Evolutionary conservation across 768 basidiomycete genomes (phyloP).

Genomic region (Imleria badia): DNA sequence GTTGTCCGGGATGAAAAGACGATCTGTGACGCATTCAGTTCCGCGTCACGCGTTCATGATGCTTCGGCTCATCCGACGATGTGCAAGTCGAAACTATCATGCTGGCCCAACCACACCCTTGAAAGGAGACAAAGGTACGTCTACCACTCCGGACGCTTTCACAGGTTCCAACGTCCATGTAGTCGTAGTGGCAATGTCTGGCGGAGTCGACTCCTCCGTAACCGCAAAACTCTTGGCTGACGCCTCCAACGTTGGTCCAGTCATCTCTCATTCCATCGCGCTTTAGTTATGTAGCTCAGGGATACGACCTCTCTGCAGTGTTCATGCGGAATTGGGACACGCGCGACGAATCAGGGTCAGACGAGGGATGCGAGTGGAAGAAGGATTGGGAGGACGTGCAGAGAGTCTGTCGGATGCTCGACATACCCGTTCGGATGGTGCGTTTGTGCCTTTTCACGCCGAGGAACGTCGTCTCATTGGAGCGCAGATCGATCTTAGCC

Average conservation of each 20-base stretch:
- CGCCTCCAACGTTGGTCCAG: slow-evolving; percentile 42
- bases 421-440: slow-evolving; percentile 75
- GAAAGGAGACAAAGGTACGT: slow-evolving; percentile 30
- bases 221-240: slow-evolving; percentile 73
- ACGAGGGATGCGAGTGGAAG: slow-evolving; percentile 93
- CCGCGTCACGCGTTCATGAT: neutral
- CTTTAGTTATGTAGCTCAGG: slow-evolving; percentile 39
- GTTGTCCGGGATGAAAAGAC: no score
- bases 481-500: slow-evolving; percentile 77
- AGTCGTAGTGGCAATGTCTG: slow-evolving; percentile 94
- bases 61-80: slow-evolving; percentile 10
- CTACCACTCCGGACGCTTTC: neutral
- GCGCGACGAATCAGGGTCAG: slow-evolving; percentile 73
- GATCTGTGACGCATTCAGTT: slow-evolving; percentile 1
- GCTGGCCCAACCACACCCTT: slow-evolving; percentile 13
- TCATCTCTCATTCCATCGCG: neutral
- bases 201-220: slow-evolving; percentile 94
- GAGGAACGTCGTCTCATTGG: slow-evolving; percentile 2
- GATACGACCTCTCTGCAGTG: slow-evolving; percentile 80
- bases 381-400: slow-evolving; percentile 93
- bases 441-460: neutral
- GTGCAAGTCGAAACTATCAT: slow-evolving; percentile 18
- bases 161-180: neutral
- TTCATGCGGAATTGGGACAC: slow-evolving; percentile 98
- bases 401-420: slow-evolving; percentile 68